Base-by-base conservation (phyloP, 2,329 filamentous ascomycete genomes). In the Aspergillus viridinutans region DNA sequence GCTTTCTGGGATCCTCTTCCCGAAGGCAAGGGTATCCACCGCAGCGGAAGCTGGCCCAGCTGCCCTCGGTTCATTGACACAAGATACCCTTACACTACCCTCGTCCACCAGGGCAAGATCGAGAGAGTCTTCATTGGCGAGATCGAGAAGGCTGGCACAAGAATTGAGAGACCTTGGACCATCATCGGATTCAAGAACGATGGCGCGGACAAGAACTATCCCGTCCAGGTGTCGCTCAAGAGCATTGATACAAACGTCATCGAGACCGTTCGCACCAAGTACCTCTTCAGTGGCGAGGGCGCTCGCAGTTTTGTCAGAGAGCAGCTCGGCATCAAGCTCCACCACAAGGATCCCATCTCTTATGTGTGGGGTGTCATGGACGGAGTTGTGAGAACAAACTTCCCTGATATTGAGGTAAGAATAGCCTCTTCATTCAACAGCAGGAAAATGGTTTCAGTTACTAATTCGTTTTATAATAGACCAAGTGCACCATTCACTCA, bases 11-110 rank as follows among this genome's bases (percentile, higher is more conserved):
- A 87, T 66, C 84, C 85, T 20, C 69, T 70, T 53, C 68, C 76
- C 8, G 70, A 73, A 17, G 76, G 75, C 12, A 77, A 80, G 59
- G 84, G 83, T 49, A 87, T 87, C 47, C 74, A 80, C 59, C 73
- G 84, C 56, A 87, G 84, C 1, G 83, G 84, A 25, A 87, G 80
- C 47, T 96, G 91, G 91, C 89, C 91, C 4, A 92, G 88, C 69
- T 97, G 92, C 74, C 92, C 92, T 0, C 86, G 84, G 63, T 96
- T 96, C 74, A 85, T 87, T 58, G 85, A 87, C 64, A 84, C 84
- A 29, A 75, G 84, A 64, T 86, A 86, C 64, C 84, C 84, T 0
- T 86, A 85, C 70, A 86, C 84, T 29, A 85, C 84, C 29, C 75
- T 86, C 4, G 73, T 86, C 6, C 84, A 86, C 66, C 84, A 86